phyloP scores from a whole-genome alignment of 2,329 filamentous ascomycete species.

The Dothistroma septosporum region DNA sequence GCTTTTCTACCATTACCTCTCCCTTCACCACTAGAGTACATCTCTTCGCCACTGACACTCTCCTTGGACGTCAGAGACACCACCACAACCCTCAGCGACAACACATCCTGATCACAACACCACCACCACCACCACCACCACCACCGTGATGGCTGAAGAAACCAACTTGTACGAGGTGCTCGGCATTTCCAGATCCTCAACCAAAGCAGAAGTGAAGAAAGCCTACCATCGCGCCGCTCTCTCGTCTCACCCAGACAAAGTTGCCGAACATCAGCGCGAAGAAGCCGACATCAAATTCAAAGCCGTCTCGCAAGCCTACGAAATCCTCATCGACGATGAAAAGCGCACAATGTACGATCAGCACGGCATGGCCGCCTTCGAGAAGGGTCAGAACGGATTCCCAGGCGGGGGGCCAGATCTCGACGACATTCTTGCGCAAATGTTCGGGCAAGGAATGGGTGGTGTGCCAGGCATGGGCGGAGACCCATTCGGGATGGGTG shows the following conservation, averaged over 20 bases:
- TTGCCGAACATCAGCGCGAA: slow-evolving; percentile 75
- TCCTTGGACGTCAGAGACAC: not conserved
- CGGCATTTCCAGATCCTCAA: slow-evolving; percentile 66
- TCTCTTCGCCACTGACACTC: too few relatives aligned
- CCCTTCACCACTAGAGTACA: not conserved
- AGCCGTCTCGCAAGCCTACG: slow-evolving; percentile 86
- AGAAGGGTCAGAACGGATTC: slow-evolving; percentile 61
- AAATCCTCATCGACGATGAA: slow-evolving; percentile 93
- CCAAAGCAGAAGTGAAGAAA: slow-evolving; percentile 82
- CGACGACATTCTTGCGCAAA: slow-evolving; percentile 87
- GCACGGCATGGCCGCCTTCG: slow-evolving; percentile 94
- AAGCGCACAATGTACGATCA: slow-evolving; percentile 89
- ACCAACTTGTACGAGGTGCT: slow-evolving; percentile 70
- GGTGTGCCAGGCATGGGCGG: slow-evolving; percentile 40
- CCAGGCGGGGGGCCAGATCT: slow-evolving; percentile 71
- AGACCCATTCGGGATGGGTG: slow-evolving; percentile 35
- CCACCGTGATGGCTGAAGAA: slow-evolving; percentile 41
- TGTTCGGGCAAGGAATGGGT: slow-evolving; percentile 67
- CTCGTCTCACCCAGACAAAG: slow-evolving; percentile 91
- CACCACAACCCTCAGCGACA: not conserved
- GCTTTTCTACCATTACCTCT: not conserved
- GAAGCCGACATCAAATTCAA: slow-evolving; percentile 93
- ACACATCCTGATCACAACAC: too few relatives aligned
- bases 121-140: not conserved
- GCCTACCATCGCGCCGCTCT: slow-evolving; percentile 81